Evolutionary conservation across 805 yeast species (phyloP).

Genomic region (Ogataea populi-albae): DNA sequence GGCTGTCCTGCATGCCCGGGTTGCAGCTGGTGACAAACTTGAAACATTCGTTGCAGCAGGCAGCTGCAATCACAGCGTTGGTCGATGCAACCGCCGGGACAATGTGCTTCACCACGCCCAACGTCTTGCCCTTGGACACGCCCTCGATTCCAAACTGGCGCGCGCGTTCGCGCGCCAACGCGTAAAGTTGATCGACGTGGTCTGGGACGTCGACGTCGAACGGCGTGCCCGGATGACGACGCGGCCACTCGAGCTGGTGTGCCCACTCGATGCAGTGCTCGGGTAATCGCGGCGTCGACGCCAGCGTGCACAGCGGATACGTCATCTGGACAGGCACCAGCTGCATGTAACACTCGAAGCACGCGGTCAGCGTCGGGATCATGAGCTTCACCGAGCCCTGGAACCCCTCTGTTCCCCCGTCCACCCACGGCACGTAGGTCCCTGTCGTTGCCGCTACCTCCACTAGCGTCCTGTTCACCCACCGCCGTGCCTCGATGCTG

Average conservation of each 20-base stretch:
- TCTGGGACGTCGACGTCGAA: conserved; percentile 69
- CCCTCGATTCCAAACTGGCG: conserved; percentile 64
- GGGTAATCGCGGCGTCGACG: conserved; percentile 89
- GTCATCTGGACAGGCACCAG: conserved; percentile 63
- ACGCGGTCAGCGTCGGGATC: conserved; percentile 79
- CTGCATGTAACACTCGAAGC: conserved; percentile 89
- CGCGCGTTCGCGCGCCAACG: conserved; percentile 59
- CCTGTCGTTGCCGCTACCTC: conserved; percentile 53
- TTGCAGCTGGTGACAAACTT: conserved; percentile 71
- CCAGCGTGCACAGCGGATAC: conserved; percentile 90
- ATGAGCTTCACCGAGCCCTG: conserved; percentile 88
- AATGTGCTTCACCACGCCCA: conserved; percentile 88
- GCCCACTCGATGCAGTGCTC: conserved; percentile 96
- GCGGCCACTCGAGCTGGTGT: conserved; percentile 70
- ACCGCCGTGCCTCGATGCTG: conserved; percentile 83
- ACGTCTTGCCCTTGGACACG: conserved; percentile 65
- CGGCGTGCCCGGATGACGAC: conserved; percentile 39
- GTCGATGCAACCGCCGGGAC: conserved; percentile 95
- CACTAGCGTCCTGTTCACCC: conserved; percentile 75
- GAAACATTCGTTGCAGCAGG: conserved; percentile 83
- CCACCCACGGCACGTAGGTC: conserved; percentile 66
- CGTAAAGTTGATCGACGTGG: conserved; percentile 63
- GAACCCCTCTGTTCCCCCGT: conserved; percentile 95
- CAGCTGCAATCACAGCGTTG: conserved; percentile 86
- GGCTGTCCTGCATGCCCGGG: conserved; percentile 68